These are phyloP conservation scores for Alternaria atra DNA, from an alignment of 2,329 filamentous ascomycete genomes.

Conservation along the genomic window DNA sequence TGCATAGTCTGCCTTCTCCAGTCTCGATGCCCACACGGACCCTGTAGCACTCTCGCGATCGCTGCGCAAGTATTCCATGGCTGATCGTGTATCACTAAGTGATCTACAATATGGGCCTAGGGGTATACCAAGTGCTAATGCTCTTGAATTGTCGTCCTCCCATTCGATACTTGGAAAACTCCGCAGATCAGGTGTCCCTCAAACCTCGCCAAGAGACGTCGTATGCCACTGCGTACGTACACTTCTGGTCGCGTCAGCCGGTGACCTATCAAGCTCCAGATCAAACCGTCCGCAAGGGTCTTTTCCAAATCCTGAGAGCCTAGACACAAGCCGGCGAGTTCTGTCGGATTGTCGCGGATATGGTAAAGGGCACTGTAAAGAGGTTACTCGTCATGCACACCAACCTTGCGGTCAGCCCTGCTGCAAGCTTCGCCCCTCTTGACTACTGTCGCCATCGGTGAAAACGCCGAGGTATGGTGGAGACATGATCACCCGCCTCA, in stretches of 20 bases:
- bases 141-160: neutral
- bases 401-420: neutral
- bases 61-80: neutral
- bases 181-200: neutral
- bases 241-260: neutral
- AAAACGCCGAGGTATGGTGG: neutral
- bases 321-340: neutral
- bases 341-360: conserved; percentile 7
- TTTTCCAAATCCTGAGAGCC: neutral
- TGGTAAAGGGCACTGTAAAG: neutral
- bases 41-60: neutral
- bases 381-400: neutral
- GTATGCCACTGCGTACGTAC: neutral
- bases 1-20: neutral
- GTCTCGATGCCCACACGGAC: neutral
- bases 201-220: neutral
- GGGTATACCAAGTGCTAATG: neutral
- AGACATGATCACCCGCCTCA: conserved; percentile 3
- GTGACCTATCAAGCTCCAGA: neutral
- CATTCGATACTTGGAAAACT: neutral
- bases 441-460: neutral
- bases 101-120: neutral
- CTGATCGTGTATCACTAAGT: neutral
- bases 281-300: neutral
- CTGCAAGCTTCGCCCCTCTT: neutral